A percentile compares a stretch with the other conserved stretches of the same genome.
These are phyloP conservation scores for Lentinula edodes DNA, from an alignment of 768 basidiomycete genomes.

Conservation along the genomic window DNA sequence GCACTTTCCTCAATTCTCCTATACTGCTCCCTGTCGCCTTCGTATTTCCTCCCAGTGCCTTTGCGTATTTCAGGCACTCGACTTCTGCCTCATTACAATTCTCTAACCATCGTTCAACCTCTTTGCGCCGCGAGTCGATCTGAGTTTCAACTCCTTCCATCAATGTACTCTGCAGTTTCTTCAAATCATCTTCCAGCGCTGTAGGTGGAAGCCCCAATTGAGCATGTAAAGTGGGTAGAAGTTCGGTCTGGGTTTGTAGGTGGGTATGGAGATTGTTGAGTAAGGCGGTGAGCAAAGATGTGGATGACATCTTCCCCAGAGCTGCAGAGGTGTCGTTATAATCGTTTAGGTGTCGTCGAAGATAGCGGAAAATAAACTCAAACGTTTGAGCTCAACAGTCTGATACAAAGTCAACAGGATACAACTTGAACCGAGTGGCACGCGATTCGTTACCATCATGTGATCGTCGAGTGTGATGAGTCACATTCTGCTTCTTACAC, in stretches of 20 bases:
- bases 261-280: slow-evolving; percentile 75
- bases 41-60: slow-evolving; percentile 65
- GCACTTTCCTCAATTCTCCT: slow-evolving; percentile 66
- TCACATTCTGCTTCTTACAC: too few species aligned
- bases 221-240: slow-evolving; percentile 75
- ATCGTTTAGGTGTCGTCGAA: neutral
- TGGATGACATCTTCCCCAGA: slow-evolving; percentile 16
- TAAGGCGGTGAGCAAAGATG: slow-evolving; percentile 52
- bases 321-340: neutral
- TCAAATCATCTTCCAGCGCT: slow-evolving; percentile 78
- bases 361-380: neutral
- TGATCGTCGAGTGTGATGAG: neutral
- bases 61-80: slow-evolving; percentile 60
- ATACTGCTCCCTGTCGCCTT: slow-evolving; percentile 62
- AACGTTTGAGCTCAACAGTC: neutral
- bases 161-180: slow-evolving; percentile 66
- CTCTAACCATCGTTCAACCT: slow-evolving; percentile 71
- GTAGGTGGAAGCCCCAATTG: slow-evolving; percentile 80
- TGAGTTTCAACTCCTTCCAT: slow-evolving; percentile 71
- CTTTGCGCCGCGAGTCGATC: slow-evolving; percentile 60
- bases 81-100: slow-evolving; percentile 59
- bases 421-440: neutral
- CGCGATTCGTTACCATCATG: neutral
- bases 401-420: neutral
- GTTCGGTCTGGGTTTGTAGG: slow-evolving; percentile 74